phyloP scores from a whole-genome alignment of 2,329 filamentous ascomycete genomes.

The Diaporthe caulivora region DNA sequence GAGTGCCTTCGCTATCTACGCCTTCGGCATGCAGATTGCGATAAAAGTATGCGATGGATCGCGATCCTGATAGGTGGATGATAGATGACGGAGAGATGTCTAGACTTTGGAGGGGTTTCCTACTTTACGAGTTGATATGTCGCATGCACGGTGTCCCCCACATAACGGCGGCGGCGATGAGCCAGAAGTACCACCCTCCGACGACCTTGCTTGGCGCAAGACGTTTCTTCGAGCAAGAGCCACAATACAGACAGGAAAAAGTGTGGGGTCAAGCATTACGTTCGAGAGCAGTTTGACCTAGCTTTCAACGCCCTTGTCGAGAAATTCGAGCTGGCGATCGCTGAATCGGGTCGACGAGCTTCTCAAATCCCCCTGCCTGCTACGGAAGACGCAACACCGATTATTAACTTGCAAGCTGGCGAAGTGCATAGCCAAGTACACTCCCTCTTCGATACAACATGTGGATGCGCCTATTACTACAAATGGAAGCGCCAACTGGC shows the following conservation, averaged over 20 bases:
- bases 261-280: background rate
- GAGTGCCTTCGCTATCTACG: no score
- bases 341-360: background rate
- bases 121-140: background rate
- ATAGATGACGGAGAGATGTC: background rate
- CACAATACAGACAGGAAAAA: background rate
- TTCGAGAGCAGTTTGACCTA: background rate
- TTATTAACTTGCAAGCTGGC: background rate
- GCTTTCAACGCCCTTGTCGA: background rate
- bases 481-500: no score
- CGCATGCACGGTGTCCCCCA: background rate
- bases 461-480: no score
- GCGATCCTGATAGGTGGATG: no score
- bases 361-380: no score
- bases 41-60: no score
- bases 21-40: background rate
- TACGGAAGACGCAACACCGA: background rate
- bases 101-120: background rate
- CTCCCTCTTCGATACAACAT: background rate
- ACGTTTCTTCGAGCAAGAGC: rapidly evolving
- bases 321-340: background rate
- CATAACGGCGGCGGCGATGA: background rate
- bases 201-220: background rate
- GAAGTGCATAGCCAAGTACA: background rate
- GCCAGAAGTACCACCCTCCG: background rate